Evolutionary conservation across 352 stramenopile species (phyloP), one percentile per base, ranked within the genome.

Genomic region (Globisporangium acanthophoron): DNA sequence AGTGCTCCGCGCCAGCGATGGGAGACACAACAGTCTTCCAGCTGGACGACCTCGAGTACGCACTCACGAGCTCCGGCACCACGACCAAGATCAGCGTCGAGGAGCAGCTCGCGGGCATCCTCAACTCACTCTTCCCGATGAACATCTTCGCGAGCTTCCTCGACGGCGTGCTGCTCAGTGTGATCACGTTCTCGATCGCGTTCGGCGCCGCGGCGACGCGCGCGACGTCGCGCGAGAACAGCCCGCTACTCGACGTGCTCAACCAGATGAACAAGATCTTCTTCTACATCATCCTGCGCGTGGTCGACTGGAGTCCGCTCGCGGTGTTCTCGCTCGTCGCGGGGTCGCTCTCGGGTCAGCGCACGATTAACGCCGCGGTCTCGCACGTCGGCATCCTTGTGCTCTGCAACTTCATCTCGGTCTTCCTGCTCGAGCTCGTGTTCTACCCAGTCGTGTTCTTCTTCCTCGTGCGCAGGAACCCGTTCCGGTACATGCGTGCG

Each of bases 201-300:
- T 87, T 90, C 33, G 80, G 80, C 39, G 78, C 75, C 1, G 80
- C 78, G 5, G 70, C 76, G 16, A 71, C 86, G 56, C 70, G 71
- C 16, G 68, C 72, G 5, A 80, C 66, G 31, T 69, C 70, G 7
- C 70, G 74, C n/a, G 74, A 89, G 48, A 75, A 62, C 52, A 89
- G 73, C 37, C 74, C 76, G 33, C 52, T 89, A 39, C 64, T 87
- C 13, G 71, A 80, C 33, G 60, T 83, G 7, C 65, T 90, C 21
- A 74, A 83, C 49, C 80, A 90, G 52, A 74, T 88, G 65, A 88
- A 85, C 68, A 73, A 79, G 37, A 80, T 89, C 16, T 88, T 92
- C 49, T 85, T 86, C 54, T 66, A 71, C 18, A 59, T 89, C 29
- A 88, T 92, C 57, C 54, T 65, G 47, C 84, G 80, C 45, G 65